Percentiles rank a stretch among this genome's conserved stretches.
These are phyloP conservation scores for Alternaria novae-zelandiae DNA, from an alignment of 2,329 filamentous ascomycete genomes.

Conservation along the genomic window DNA sequence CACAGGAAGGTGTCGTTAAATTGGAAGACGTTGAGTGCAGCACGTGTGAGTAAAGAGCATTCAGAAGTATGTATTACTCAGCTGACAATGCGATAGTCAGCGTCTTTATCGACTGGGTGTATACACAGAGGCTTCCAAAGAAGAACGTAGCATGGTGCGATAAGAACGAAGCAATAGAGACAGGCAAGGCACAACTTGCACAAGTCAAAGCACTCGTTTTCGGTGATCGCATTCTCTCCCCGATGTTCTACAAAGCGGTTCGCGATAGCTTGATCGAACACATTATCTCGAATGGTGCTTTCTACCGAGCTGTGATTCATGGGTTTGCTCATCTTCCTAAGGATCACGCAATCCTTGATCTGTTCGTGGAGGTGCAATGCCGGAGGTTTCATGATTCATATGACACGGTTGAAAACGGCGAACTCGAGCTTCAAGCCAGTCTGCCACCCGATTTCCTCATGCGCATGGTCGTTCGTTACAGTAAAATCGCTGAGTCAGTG, in stretches of 20 bases:
- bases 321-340: constrained; percentile 12
- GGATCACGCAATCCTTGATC: constrained; percentile 3
- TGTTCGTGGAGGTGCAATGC: constrained; percentile 17
- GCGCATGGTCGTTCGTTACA: constrained; percentile 2
- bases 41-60: neutral
- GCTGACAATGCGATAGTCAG: neutral
- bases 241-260: neutral
- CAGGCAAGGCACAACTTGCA: neutral
- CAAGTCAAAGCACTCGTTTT: constrained; percentile 1
- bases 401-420: neutral
- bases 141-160: no score
- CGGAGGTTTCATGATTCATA: accelerated
- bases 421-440: neutral
- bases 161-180: no score
- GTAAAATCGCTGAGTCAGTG: no score
- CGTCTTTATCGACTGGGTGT: constrained; percentile 24
- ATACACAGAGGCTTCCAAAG: no score
- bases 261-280: neutral
- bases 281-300: neutral
- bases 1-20: constrained; percentile 8
- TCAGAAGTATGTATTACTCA: neutral
- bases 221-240: constrained; percentile 7
- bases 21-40: constrained; percentile 17
- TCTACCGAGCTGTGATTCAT: neutral
- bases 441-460: constrained; percentile 8